These are phyloP conservation scores for Viola odorata DNA, from an alignment of 345 rosid species.

Conservation along the genomic window DNA sequence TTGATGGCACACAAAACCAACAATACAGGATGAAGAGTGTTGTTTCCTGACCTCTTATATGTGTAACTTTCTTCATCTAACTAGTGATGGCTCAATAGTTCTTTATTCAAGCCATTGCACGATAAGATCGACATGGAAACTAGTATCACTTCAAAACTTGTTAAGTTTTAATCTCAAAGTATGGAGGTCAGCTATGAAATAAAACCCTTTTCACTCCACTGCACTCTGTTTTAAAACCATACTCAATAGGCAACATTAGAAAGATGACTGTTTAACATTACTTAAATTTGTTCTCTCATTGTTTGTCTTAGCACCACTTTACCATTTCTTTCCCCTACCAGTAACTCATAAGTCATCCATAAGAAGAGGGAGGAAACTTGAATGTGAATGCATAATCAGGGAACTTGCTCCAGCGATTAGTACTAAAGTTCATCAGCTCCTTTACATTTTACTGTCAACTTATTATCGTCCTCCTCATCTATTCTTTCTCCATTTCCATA, in stretches of 20 bases:
- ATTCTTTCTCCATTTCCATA: too few species aligned
- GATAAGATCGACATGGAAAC: not conserved
- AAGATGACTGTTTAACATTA: too few species aligned
- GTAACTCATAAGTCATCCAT: too few species aligned
- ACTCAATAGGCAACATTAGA: not conserved
- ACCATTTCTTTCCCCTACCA: too few species aligned
- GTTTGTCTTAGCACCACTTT: too few species aligned
- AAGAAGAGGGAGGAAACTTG: too few species aligned
- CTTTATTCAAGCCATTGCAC: not conserved
- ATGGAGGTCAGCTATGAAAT: not conserved
- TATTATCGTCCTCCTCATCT: too few species aligned
- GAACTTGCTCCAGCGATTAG: too few species aligned
- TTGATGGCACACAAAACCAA: conserved; percentile 10
- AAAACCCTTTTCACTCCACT: not conserved
- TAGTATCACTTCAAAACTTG: not conserved
- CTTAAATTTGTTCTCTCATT: too few species aligned
- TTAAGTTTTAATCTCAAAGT: not conserved
- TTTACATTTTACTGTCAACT: too few species aligned
- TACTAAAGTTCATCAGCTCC: too few species aligned
- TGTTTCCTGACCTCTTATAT: not conserved
- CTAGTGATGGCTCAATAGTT: not conserved
- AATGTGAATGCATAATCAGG: too few species aligned
- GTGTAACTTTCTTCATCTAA: not conserved
- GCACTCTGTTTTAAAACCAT: not conserved
- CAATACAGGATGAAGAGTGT: not conserved